Percentiles rank a stretch among this genome's conserved stretches.
Conservation (phyloP, 495 filamentous ascomycete species). For the Penicillium riverlandense region DNA sequence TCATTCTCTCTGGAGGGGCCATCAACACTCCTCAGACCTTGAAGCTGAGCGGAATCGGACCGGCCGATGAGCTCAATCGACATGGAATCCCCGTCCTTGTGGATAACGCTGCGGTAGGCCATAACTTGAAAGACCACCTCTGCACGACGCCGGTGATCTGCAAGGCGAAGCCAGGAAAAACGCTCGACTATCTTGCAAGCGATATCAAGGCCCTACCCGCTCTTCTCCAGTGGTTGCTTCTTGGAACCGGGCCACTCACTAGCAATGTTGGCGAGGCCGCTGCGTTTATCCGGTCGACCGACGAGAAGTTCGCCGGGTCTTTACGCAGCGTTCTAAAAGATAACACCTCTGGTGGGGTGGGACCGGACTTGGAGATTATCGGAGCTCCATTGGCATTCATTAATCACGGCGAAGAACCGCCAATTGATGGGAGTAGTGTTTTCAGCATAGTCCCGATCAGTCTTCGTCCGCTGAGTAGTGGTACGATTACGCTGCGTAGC, state of each 20-base stretch:
- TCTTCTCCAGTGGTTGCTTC: constrained; percentile 9
- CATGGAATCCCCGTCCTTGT: constrained; percentile 9
- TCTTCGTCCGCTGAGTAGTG: constrained; percentile 13
- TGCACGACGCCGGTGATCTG: constrained; percentile 24
- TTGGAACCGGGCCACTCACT: constrained; percentile 13
- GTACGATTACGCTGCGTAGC: constrained; percentile 12
- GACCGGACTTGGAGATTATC: constrained; percentile 16
- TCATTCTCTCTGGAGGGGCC: constrained; percentile 25
- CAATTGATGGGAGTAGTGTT: constrained; percentile 5
- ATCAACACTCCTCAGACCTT: constrained; percentile 28
- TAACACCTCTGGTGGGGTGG: constrained; percentile 5
- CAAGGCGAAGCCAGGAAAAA: constrained; percentile 13
- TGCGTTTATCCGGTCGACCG: constrained; percentile 11
- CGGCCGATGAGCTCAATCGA: constrained; percentile 20
- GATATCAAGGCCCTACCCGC: constrained; percentile 10
- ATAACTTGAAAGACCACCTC: constrained; percentile 17
- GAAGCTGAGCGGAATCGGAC: constrained; percentile 31
- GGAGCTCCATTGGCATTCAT: constrained; percentile 15
- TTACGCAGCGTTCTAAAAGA: background rate
- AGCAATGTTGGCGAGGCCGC: constrained; percentile 16
- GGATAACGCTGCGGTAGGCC: constrained; percentile 7
- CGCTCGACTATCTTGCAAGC: constrained; percentile 14
- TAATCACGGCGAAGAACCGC: constrained; percentile 15
- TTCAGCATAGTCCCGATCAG: constrained; percentile 10
- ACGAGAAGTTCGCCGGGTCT: constrained; percentile 4